Evolutionary conservation across 2,329 filamentous ascomycete genomes (phyloP), one percentile per base, ranked within the genome.

Genomic region (Penicillium brevicompactum): DNA sequence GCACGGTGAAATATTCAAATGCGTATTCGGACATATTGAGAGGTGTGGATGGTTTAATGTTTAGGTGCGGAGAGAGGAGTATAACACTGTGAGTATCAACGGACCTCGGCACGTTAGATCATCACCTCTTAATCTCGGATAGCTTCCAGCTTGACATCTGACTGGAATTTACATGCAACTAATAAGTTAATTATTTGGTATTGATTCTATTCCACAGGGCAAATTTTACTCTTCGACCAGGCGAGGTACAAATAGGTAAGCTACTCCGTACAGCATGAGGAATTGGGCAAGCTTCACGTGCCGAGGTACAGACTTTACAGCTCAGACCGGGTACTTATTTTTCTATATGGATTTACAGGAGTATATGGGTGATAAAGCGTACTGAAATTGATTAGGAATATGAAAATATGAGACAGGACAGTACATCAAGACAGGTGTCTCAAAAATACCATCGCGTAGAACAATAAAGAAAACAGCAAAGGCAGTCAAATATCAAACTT

Each of bases 1-100:
- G 85, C 64, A 95, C 80, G 62, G 86, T 85, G 82, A 91, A 92
- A 79, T 89, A 80, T 63, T 87, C 64, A 59, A 61, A 67, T 11
- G 57, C 49, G 55, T 67, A 65, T 43, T 58, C 51, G 49, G 67
- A 49, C 68, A 71, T 71, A 42, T 37, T 46, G 38, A 16, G 14
- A 37, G 34, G 34, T 37, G 34, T 37, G 8, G 30, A 65, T 51
- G 18, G 2, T 5, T 41, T 41, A 11, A 38, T 46, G 9, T 38
- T 55, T 14, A 13, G 9, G 13, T 21, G 11, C 37, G 32, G 18
- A 22, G 22, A 38, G 22, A n/a, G 18, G 50, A 54, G 42, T 53
- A 53, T 44, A 38, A 31, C 24, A 27, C 5, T 27, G 24, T 21
- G 31, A 9, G 41, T 13, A 18, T 24, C 43, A 24, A 24, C 5